phyloP scores from a whole-genome alignment of 2,329 filamentous ascomycete genomes.

The Pseudogymnoascus sp. region DNA sequence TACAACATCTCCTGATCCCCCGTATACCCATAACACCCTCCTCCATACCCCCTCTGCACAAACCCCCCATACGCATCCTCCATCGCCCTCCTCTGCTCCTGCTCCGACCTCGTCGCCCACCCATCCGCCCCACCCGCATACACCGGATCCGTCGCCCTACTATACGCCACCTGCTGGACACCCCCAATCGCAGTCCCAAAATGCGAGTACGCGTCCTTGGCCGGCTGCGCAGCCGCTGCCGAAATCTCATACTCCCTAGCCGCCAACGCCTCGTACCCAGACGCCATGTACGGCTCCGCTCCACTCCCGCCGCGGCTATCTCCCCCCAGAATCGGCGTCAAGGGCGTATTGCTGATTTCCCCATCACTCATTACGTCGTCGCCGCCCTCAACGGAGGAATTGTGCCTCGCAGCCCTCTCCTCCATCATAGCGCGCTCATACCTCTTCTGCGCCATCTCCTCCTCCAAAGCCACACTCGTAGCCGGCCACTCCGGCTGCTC shows the following conservation, averaged over 20 bases:
- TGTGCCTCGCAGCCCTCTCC: constrained; percentile 25
- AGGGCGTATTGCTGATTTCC: constrained; percentile 29
- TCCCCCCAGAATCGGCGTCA: constrained; percentile 38
- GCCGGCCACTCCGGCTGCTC: constrained; percentile 49
- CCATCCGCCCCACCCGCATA: constrained; percentile 33
- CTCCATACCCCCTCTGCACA: constrained; percentile 36
- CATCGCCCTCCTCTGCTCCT: constrained; percentile 40
- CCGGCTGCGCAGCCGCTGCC: constrained; percentile 22
- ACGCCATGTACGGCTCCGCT: constrained; percentile 64
- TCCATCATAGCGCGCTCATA: constrained; percentile 45
- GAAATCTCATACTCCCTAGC: constrained; percentile 53
- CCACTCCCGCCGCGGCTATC: constrained; percentile 42
- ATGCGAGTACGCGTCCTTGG: constrained; percentile 36
- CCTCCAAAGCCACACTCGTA: constrained; percentile 46
- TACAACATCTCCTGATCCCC: constrained; percentile 2
- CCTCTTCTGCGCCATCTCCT: constrained; percentile 46
- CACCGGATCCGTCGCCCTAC: constrained; percentile 57
- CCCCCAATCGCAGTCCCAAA: constrained; percentile 34
- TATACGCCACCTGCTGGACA: constrained; percentile 32
- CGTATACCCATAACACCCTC: neutral
- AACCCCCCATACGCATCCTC: constrained; percentile 60
- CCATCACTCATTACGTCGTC: constrained; percentile 27
- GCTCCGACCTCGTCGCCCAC: constrained; percentile 30
- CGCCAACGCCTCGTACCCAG: constrained; percentile 67
- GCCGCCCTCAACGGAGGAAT: constrained; percentile 35